Base-by-base conservation (phyloP, 2,329 filamentous ascomycete species). In the Fusarium hostae region DNA sequence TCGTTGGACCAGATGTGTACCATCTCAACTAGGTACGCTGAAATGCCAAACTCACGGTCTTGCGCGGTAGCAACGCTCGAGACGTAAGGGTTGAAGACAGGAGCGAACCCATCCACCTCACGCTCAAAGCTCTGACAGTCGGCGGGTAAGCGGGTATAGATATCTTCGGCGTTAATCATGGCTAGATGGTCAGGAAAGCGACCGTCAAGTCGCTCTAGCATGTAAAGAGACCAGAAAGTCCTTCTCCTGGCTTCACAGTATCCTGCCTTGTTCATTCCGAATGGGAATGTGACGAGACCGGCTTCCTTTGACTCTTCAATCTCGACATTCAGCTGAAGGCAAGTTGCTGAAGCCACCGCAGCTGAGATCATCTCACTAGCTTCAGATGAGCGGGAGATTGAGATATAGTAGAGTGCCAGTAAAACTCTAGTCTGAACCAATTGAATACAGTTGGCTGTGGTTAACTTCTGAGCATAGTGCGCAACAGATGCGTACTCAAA, bases 141-240 rank as follows among this genome's bases (percentile, higher is more conserved):
- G 72, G 87, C 89, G 6, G 92, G 92, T 9, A 94, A 83, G 56
- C 89, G 87, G 16, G 92, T 82, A 74, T 91, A 91, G 44, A 92
- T 87, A 66, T 93, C 89, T 68, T 91, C 87, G 8, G 87, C 82
- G 51, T 89, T 87, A 65, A 93, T 85, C 67, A 88, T 86, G 51
- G 84, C 87, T 10, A 84, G 80, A 4, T 86, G 84, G 5, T 85
- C 82, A 2, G 86, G 85, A 57, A 86, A 89, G 66, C 89, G 86
- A 18, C 87, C 87, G 51, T 88, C 89, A 66, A 91, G 87, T 51
- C 90, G 87, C 80, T 94, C 92, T 78, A 92, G 86, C 73, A 93
- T 82, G 72, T 91, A 92, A 56, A 89, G 86, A 32, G 89, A 88
- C 91, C 91, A 94, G 75, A 93, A 91, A 0, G 91, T 93, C 61